phyloP scores from a whole-genome alignment of 2,329 filamentous ascomycete species.

The Chalaropsis ovoidea region DNA sequence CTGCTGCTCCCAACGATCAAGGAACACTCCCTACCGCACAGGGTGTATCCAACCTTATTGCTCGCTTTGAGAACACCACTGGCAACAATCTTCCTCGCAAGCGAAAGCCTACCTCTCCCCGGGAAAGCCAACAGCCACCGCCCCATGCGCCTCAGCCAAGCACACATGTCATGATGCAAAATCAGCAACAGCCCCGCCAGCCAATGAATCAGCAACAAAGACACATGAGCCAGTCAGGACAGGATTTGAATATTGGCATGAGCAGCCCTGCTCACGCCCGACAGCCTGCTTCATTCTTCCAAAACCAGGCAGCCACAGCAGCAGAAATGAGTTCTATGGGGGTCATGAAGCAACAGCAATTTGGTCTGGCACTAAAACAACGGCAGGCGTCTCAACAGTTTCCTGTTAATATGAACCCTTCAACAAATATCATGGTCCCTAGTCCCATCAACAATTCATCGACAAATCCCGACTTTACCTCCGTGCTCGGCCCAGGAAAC shows the following conservation, averaged over 20 bases:
- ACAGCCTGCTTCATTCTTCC: constrained; percentile 12
- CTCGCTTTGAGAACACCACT: constrained; percentile 24
- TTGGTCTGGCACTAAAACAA: neutral
- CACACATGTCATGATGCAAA: constrained; percentile 16
- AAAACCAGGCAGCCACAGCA: constrained; percentile 10
- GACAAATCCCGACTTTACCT: constrained; percentile 9
- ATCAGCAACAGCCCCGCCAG: constrained; percentile 20
- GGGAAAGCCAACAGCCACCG: constrained; percentile 20
- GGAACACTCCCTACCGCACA: neutral
- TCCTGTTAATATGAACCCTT: constrained; percentile 4
- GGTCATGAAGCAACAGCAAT: constrained; percentile 6
- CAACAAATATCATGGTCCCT: constrained; percentile 16
- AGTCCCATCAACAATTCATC: constrained; percentile 17
- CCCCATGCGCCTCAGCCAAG: constrained; percentile 17
- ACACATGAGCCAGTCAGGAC: constrained; percentile 18
- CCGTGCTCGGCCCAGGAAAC: constrained; percentile 12
- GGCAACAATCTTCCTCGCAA: constrained; percentile 13
- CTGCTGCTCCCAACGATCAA: neutral
- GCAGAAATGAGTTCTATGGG: constrained; percentile 12
- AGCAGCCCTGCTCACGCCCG: constrained; percentile 9
- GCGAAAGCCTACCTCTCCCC: constrained; percentile 15
- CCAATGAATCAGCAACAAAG: constrained; percentile 24
- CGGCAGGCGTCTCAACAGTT: constrained; percentile 10
- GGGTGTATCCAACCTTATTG: constrained; percentile 25
- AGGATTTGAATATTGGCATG: neutral